These are phyloP conservation scores for Cryphonectria radicalis DNA, from an alignment of 2,329 filamentous ascomycete species.

Conservation along the genomic window DNA sequence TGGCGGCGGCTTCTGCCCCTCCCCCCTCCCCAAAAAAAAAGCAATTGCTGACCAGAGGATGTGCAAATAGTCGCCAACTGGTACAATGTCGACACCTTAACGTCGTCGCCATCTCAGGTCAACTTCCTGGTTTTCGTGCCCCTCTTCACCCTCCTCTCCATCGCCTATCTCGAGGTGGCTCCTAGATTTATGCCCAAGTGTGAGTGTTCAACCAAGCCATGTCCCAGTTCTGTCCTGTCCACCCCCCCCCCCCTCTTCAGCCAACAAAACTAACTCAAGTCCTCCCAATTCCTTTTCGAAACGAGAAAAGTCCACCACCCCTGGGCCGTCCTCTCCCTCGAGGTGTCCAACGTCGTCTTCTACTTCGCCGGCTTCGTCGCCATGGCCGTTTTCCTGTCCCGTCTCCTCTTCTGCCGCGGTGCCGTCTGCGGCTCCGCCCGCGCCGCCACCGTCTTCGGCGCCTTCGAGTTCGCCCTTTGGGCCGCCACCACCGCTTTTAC, in stretches of 20 bases:
- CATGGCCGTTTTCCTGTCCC: slow-evolving; percentile 59
- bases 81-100: slow-evolving; percentile 60
- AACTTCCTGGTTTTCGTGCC: slow-evolving; percentile 62
- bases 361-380: slow-evolving; percentile 65
- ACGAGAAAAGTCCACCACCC: slow-evolving; percentile 50
- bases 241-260: background rate
- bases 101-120: slow-evolving; percentile 58
- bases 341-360: slow-evolving; percentile 57
- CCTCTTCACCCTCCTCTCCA: slow-evolving; percentile 57
- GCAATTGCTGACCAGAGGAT: slow-evolving; percentile 29
- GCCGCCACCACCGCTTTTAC: slow-evolving; percentile 50
- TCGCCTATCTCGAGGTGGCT: slow-evolving; percentile 57
- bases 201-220: slow-evolving; percentile 34
- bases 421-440: slow-evolving; percentile 60
- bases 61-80: slow-evolving; percentile 58
- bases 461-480: slow-evolving; percentile 60
- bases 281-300: background rate
- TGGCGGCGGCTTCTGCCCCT: too few relatives aligned
- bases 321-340: slow-evolving; percentile 53
- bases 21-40: background rate
- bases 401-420: slow-evolving; percentile 60
- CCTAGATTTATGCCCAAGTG: slow-evolving; percentile 50
- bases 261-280: background rate
- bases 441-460: slow-evolving; percentile 58
- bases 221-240: background rate